A percentile compares a stretch with the other conserved stretches of the same genome.
Conservation (phyloP, 176 grass and related monocot genomes). For the Calamus simplicifolius region DNA sequence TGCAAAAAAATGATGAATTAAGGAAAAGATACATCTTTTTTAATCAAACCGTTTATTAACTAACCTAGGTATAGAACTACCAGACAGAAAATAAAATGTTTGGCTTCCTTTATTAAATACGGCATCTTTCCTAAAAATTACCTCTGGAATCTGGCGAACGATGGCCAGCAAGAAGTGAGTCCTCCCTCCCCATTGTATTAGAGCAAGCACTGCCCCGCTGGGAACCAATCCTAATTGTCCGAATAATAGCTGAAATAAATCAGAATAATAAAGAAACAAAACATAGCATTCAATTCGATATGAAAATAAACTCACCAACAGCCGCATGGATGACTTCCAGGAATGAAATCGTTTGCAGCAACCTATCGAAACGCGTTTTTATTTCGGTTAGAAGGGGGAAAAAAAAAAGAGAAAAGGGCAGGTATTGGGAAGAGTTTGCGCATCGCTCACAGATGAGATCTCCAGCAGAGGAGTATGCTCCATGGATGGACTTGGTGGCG, state of each 20-base stretch:
- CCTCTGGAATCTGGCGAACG: conserved; percentile 66
- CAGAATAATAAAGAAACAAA: conserved; percentile 1
- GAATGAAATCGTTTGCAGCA: conserved; percentile 57
- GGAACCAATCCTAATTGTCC: conserved; percentile 61
- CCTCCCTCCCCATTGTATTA: conserved; percentile 87
- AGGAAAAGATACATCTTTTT: too few species aligned
- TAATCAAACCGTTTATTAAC: too few species aligned
- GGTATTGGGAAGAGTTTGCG: background rate
- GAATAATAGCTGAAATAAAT: background rate
- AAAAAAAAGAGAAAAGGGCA: background rate
- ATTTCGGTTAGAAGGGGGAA: background rate
- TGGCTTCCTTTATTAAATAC: too few species aligned
- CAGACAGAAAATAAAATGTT: too few species aligned
- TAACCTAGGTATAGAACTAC: too few species aligned
- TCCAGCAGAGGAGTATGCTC: conserved; percentile 48
- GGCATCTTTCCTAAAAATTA: conserved; percentile 3
- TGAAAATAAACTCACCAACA: conserved; percentile 35
- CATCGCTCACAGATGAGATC: conserved; percentile 52
- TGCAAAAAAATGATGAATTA: too few species aligned
- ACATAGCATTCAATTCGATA: background rate
- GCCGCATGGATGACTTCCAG: conserved; percentile 63
- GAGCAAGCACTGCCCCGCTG: conserved; percentile 37
- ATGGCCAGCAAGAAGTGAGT: conserved; percentile 82
- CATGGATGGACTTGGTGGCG: conserved; percentile 24
- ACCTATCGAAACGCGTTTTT: conserved; percentile 13